These are phyloP conservation scores for Fusarium concolor DNA, from an alignment of 2,329 filamentous ascomycete genomes.

Conservation along the genomic window DNA sequence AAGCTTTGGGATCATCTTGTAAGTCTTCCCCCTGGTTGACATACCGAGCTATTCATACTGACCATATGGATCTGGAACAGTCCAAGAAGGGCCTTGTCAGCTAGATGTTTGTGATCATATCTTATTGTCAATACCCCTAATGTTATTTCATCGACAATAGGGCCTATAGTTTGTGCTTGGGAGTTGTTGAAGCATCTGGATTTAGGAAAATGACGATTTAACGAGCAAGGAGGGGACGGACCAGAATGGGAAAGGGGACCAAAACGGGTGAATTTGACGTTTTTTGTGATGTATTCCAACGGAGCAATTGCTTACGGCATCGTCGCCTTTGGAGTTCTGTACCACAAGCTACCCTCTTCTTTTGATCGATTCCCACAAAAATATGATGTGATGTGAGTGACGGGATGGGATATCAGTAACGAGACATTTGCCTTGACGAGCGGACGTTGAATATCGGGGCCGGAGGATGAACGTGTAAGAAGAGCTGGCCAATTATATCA, in stretches of 20 bases:
- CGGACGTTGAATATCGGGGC: slow-evolving; percentile 16
- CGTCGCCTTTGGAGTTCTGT: slow-evolving; percentile 2
- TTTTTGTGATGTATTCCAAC: slow-evolving; percentile 10
- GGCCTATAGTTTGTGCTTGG: slow-evolving; percentile 38
- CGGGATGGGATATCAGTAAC: neutral
- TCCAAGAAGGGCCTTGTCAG: slow-evolving; percentile 57
- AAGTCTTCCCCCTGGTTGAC: slow-evolving; percentile 41
- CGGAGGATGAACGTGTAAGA: slow-evolving; percentile 6
- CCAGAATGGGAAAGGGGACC: slow-evolving; percentile 16
- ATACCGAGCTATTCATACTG: neutral
- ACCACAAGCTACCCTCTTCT: slow-evolving; percentile 4
- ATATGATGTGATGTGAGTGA: neutral
- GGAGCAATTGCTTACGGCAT: slow-evolving; percentile 3
- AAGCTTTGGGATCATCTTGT: slow-evolving; percentile 92
- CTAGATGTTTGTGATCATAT: slow-evolving; percentile 39
- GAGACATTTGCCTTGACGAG: neutral
- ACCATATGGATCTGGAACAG: slow-evolving; percentile 36
- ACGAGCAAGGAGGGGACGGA: slow-evolving; percentile 29
- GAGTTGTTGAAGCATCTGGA: slow-evolving; percentile 34
- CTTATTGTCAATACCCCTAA: slow-evolving; percentile 35
- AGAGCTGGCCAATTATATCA: slow-evolving; percentile 25
- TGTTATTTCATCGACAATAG: slow-evolving; percentile 32
- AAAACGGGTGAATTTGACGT: slow-evolving; percentile 29
- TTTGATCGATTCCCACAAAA: neutral
- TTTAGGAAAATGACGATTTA: slow-evolving; percentile 42